Evolutionary conservation across 2,329 filamentous ascomycete genomes (phyloP), one percentile per base, ranked within the genome.

Genomic region (Penicillium sp.): DNA sequence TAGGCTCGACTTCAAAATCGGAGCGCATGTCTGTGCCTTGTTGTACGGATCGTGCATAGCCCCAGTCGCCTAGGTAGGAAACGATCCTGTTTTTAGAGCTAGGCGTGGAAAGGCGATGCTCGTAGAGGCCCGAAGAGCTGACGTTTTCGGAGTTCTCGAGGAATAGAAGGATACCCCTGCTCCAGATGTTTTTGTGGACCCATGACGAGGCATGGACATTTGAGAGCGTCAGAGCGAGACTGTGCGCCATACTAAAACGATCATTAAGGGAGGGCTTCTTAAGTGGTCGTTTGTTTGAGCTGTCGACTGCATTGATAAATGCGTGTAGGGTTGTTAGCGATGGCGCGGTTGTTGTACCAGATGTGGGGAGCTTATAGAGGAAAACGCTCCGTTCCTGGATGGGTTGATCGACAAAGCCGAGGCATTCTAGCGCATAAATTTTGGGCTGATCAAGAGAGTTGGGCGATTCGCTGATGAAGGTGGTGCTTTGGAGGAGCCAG

Each of bases 171-270:
- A 71, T 67, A 2, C 69, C 68, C 37, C 62, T 61, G 55, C 67
- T 70, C 68, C 69, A 70, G 48, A 71, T 67, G 25, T 71, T 71
- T 45, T 70, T 71, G 54, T 71, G 67, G 6, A 71, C 54, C 69
- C 69, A 71, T 17, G 58, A 57, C 7, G 67, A 71, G 27, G 57
- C 67, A 48, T 71, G 67, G 7, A 71, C 52, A 37, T 71, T 69
- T 8, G 60, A 56, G 15, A 69, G 41, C 2, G 67, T 70, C 31
- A 68, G 29, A 6, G 67, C 69, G 7, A 70, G 67, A 33, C 62
- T 67, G 41, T 68, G 62, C 2, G 66, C 67, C 45, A 70, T 65
- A 52, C 52, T 62, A 49, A 70, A 70, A 3, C 68, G 62, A 40
- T 70, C 64, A 25, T 64, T 61, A 0, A 71, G 58, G 3, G 60